Evolutionary conservation across 2,329 filamentous ascomycete genomes (phyloP), one percentile per base, ranked within the genome.

Genomic region (Apiospora arundinis): DNA sequence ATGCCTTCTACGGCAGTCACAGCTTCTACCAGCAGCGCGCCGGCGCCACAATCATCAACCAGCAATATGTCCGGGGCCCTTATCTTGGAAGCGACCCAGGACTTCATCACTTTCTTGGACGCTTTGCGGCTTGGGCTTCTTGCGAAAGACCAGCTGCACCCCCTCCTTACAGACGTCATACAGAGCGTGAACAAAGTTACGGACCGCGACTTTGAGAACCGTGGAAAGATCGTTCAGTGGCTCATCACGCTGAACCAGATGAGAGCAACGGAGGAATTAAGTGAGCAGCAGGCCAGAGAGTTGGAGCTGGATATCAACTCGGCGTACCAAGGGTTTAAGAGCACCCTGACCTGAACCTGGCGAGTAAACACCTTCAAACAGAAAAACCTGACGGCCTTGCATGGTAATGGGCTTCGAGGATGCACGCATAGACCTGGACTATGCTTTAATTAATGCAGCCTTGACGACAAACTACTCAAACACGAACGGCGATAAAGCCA

Each of bases 161-260:
- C 96, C 4, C 86, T 99, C 25, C 88, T 99, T 2, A 95, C 95
- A 1, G 96, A 98, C 77, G 94, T 98, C 23, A 99, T 99, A 73
- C 95, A 98, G 79, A 95, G 94, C 2, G 95, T 98, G 74, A 98
- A 98, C 83, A 96, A 97, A 79, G 96, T 99, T 74, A 98, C 95
- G 3, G 95, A 97, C 80, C 90, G 92, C 74, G 95, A 98, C 78
- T 99, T 99, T 80, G 95, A 98, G 76, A 95, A 92, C 79, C 92
- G 97, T 75, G 95, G 93, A 77, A 98, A 98, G 87, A 98, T 99
- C 77, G 95, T 99, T 71, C 95, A 98, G 81, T 99, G 96, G 96
- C 87, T 99, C 75, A 99, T 99, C 77, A 93, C 94, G 8, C 86
- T 99, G 74, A 99, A 99, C 80, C 95, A 98, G 83, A 98, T 99